These are phyloP conservation scores for Cryptococcus deneoformans DNA, from an alignment of 1,284 basidiomycete genomes.

Conservation along the genomic window DNA sequence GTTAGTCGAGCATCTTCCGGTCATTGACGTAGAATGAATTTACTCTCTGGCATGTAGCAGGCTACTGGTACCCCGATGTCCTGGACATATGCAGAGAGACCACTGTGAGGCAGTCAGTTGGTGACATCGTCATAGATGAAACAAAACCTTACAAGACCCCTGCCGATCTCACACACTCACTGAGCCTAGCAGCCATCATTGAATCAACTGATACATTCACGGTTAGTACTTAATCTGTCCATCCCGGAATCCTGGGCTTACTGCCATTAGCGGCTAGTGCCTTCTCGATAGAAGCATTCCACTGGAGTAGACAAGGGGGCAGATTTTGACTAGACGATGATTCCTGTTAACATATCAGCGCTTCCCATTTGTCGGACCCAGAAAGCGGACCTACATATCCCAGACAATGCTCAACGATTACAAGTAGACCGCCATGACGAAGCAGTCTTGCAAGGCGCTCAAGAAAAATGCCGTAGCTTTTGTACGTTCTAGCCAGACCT, in stretches of 20 bases:
- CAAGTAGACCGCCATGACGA: conserved; percentile 36
- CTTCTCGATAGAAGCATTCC: conserved; percentile 26
- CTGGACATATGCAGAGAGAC: conserved; percentile 28
- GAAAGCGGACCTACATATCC: conserved; percentile 28
- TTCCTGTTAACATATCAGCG: neutral
- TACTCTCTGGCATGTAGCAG: conserved; percentile 29
- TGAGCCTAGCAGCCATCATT: conserved; percentile 18
- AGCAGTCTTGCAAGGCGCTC: conserved; percentile 35
- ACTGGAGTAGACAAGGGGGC: conserved; percentile 13
- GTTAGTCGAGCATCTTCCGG: conserved; percentile 8
- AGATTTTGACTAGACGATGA: neutral
- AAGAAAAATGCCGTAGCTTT: conserved; percentile 32
- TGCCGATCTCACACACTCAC: conserved; percentile 14
- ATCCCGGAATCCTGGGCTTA: conserved; percentile 10
- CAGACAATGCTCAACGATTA: conserved; percentile 40
- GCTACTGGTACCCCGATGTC: conserved; percentile 37
- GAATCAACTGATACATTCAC: conserved; percentile 20
- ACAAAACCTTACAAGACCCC: conserved; percentile 34
- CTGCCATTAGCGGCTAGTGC: conserved; percentile 21
- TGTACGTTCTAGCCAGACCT: conserved; percentile 30
- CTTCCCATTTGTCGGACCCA: neutral
- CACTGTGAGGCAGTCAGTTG: conserved; percentile 14
- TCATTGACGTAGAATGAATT: too few species aligned
- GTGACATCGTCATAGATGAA: neutral
- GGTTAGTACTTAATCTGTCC: neutral